These are phyloP conservation scores for Urostyla sp. DNA, from an alignment of 73 alveolate species.

Conservation along the genomic window DNA sequence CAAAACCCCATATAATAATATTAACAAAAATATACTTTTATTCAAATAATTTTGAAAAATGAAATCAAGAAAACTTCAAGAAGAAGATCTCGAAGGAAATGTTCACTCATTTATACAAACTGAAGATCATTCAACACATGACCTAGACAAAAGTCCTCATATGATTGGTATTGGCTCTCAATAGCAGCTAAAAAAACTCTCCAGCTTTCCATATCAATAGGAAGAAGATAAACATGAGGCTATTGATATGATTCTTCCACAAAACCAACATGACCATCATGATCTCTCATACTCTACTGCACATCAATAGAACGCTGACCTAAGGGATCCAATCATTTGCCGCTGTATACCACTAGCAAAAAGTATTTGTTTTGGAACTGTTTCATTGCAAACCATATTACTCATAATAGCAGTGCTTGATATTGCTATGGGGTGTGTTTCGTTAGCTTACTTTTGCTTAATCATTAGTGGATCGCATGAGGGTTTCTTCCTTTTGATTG, in stretches of 20 bases:
- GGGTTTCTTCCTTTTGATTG: slow-evolving; percentile 17
- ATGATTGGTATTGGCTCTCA: not conserved
- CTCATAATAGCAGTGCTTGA: slow-evolving; percentile 15
- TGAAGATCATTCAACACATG: not conserved
- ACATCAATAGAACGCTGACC: too few relatives aligned
- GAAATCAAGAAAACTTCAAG: not conserved
- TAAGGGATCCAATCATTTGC: slow-evolving; percentile 30
- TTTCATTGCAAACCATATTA: slow-evolving; percentile 12
- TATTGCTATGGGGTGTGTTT: slow-evolving; percentile 21
- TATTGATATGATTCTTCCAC: slow-evolving; percentile 9
- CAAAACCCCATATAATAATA: not conserved
- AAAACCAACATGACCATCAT: too few relatives aligned
- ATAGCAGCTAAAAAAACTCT: not conserved
- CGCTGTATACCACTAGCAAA: slow-evolving; percentile 18
- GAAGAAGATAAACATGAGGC: not conserved
- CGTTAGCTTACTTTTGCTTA: too few relatives aligned
- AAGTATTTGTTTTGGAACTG: slow-evolving; percentile 13
- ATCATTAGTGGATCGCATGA: too few relatives aligned
- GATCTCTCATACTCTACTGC: too few relatives aligned
- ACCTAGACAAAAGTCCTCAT: too few relatives aligned
- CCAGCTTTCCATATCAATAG: not conserved
- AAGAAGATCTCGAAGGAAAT: not conserved
- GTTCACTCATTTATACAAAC: slow-evolving; percentile 9
- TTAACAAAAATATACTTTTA: too few relatives aligned
- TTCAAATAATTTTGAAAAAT: not conserved